phyloP scores from a whole-genome alignment of 768 basidiomycete species.

The Kwoniella pini region DNA sequence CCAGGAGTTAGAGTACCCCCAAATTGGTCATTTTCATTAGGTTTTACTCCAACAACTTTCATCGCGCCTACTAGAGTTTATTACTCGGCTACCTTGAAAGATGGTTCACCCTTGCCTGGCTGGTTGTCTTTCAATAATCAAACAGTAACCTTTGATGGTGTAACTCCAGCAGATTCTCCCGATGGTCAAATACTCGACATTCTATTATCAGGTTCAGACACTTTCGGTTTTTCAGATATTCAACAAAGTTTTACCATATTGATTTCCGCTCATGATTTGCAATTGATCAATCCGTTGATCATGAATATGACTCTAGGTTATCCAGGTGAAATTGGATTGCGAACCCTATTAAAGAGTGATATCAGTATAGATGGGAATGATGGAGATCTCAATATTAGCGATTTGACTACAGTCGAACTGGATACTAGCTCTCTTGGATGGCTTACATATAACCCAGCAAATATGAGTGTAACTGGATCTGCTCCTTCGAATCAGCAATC shows the following conservation, averaged over 20 bases:
- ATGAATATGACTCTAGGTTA: slow-evolving; percentile 69
- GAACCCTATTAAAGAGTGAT: slow-evolving; percentile 55
- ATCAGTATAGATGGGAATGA: slow-evolving; percentile 61
- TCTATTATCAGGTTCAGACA: slow-evolving; percentile 69
- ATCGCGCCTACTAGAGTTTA: slow-evolving; percentile 57
- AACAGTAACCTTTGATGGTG: slow-evolving; percentile 74
- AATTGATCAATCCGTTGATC: slow-evolving; percentile 59
- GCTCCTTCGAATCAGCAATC: slow-evolving; percentile 57
- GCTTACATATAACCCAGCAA: slow-evolving; percentile 60
- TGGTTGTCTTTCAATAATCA: slow-evolving; percentile 74
- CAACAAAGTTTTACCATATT: slow-evolving; percentile 65
- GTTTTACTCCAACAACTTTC: slow-evolving; percentile 70
- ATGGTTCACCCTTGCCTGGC: slow-evolving; percentile 70
- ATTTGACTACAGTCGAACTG: slow-evolving; percentile 41
- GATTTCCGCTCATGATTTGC: slow-evolving; percentile 68
- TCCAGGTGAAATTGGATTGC: slow-evolving; percentile 59
- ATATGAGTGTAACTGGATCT: slow-evolving; percentile 65
- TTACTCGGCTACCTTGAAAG: slow-evolving; percentile 66
- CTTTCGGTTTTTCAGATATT: slow-evolving; percentile 68
- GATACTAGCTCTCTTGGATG: slow-evolving; percentile 22
- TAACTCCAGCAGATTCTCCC: slow-evolving; percentile 61
- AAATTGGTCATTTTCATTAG: slow-evolving; percentile 87
- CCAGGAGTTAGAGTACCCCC: slow-evolving; percentile 69
- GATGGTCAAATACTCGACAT: slow-evolving; percentile 59
- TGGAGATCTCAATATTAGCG: slow-evolving; percentile 66